Evolutionary conservation across 495 filamentous ascomycete genomes (phyloP), one percentile per base, ranked within the genome.

Genomic region (Collariella sp.): DNA sequence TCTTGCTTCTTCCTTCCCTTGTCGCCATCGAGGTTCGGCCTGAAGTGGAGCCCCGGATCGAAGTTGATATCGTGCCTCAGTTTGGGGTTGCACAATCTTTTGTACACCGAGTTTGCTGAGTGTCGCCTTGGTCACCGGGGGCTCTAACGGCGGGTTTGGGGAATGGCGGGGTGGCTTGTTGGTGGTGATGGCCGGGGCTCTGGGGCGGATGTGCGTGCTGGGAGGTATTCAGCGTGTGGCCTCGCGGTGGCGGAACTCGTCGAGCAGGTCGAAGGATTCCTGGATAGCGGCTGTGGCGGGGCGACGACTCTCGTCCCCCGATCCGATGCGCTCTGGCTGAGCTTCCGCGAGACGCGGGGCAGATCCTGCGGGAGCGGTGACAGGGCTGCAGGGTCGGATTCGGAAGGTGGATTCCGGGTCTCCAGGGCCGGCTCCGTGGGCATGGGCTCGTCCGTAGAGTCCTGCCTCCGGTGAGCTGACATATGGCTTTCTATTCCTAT

Each of bases 51-150:
- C 43, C 94, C 86, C 3, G 84, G 86, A 61, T 98, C 90, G 63
- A 95, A 98, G 62, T 95, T 96, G 62, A 95, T 84, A 62, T 98
- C 91, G 70, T 95, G 89, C 7, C 91, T 82, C 20, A 98, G 77
- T 61, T 93, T 91, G 31, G 89, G 85, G 64, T 96, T 94, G 83
- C 69, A 91, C 83, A 61, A 96, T 94, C 58, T 86, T 85, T 50
- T 79, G 79, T 36, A 96, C 80, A 60, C 96, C 90, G 38, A 98
- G 82, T 70, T 96, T 91, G 60, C 87, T 86, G 34, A 98, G 73
- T 2, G 87, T 88, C 42, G 72, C 74, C 65, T 86, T 86, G 19
- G 91, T 96, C 2, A 98, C 85, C 0, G 91, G 93, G 2, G 93
- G 91, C 29, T 82, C 79, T 20, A 77, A 18, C 2, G 68, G 69